These are phyloP conservation scores for Penicillium parvum DNA, from an alignment of 495 filamentous ascomycete genomes.

Conservation along the genomic window DNA sequence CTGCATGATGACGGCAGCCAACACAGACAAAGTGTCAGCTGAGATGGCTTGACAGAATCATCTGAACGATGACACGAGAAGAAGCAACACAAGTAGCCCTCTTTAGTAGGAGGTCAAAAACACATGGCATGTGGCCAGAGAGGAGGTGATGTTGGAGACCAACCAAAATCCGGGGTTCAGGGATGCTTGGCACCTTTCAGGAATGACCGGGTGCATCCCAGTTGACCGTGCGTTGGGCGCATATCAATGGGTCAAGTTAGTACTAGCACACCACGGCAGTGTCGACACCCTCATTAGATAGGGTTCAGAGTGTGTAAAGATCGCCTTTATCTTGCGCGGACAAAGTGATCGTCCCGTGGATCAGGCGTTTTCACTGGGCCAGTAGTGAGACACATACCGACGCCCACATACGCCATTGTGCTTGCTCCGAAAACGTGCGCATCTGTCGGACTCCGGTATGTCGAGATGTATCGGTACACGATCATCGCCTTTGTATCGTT, in stretches of 20 bases:
- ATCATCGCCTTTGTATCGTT: too few species aligned
- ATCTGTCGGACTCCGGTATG: constrained; percentile 3
- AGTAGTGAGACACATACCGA: not conserved
- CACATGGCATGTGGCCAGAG: not conserved
- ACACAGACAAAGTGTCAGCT: not conserved
- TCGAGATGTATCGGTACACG: too few species aligned
- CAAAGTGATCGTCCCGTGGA: constrained; percentile 1
- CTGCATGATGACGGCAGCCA: constrained; percentile 3
- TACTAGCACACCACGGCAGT: too few species aligned
- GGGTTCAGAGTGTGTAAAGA: too few species aligned
- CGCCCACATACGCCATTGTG: constrained; percentile 1
- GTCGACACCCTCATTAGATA: too few species aligned
- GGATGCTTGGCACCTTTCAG: constrained; percentile 2
- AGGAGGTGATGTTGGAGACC: not conserved
- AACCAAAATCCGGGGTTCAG: constrained; percentile 1
- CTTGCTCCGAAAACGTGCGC: constrained; percentile 6
- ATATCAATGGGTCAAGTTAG: too few species aligned
- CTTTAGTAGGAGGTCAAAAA: not conserved
- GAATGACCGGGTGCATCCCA: constrained; percentile 2
- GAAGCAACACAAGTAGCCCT: not conserved
- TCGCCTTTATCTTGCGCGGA: constrained; percentile 6
- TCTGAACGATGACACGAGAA: too few species aligned
- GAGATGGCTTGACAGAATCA: constrained; percentile 3
- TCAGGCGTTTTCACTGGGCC: not conserved
- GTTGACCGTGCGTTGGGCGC: too few species aligned